Base-by-base conservation (phyloP, 2,329 filamentous ascomycete genomes). In the Fonsecaea nubica region DNA sequence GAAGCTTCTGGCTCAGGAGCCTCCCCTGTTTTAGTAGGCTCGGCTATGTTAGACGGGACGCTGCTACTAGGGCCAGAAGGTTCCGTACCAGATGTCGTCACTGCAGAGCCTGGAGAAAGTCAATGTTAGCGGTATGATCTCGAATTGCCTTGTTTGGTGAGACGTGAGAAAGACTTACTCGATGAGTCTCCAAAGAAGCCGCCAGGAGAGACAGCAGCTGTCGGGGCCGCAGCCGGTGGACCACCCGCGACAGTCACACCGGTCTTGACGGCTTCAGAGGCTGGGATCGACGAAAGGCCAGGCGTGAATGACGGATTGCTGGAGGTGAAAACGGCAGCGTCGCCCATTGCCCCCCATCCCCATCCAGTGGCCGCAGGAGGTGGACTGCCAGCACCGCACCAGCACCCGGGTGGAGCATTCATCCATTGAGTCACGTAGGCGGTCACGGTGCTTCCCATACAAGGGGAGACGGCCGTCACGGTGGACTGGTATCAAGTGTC, bases 271-370 rank as follows among this genome's bases (percentile, higher is more conserved):
- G 71, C 71, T n/a, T 69, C 62, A 9, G 69, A 53, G 10, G 66
- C 66, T 18, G 71, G 71, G 30, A 72, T 71, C 12, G 69, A 71
- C 9, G 69, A 70, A 8, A 69, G 62, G 38, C 71, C 71, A 21
- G 62, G 67, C 13, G 38, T 63, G n/a, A 71, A 62, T n/a, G 67
- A 67, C 8, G 60, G 62, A 13, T 60, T 60, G 50, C 42, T 25
- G n/a, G 62, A 63, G 13, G 63, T 68, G 45, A 61, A 59, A 25
- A 65, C 25, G 9, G 65, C 65, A 33, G 68, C 68, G 25, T 58
- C 45, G 40, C 65, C 68, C 40, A 61, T 52, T 15, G 32, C 58
- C 15, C 36, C 61, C 38, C 36, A 25, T 40, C 13, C 57, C 42
- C 54, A 35, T 18, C 33, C 42, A 2, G 36, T 33, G 25, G 40